phyloP scores from a whole-genome alignment of 192 early-diverging fungal species.

The Rhizoclosmatium globosum region DNA sequence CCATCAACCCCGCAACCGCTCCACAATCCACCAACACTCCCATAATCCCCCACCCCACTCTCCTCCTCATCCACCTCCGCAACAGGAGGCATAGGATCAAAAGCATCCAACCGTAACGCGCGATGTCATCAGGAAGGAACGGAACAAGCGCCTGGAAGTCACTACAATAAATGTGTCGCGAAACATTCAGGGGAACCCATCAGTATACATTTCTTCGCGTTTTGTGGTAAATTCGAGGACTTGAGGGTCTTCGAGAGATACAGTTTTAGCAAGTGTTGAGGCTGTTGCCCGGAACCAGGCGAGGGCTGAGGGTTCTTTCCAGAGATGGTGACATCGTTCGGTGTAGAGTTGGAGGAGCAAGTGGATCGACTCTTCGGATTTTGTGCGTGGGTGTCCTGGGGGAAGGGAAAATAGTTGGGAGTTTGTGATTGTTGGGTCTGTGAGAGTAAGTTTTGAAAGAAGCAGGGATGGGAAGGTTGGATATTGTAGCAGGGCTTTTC shows the following conservation, averaged over 20 bases:
- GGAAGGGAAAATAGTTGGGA: slow-evolving; percentile 63
- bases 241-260: not conserved
- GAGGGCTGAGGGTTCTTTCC: slow-evolving; percentile 83
- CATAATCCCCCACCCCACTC: slow-evolving; percentile 27
- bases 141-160: slow-evolving; percentile 60
- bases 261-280: not conserved
- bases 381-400: slow-evolving; percentile 37
- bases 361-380: slow-evolving; percentile 30
- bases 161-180: slow-evolving; percentile 56
- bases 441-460: slow-evolving; percentile 69
- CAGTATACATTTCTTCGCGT: slow-evolving; percentile 27
- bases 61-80: slow-evolving; percentile 31
- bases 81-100: slow-evolving; percentile 75
- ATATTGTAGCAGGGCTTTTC: slow-evolving; percentile 76
- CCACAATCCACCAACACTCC: slow-evolving; percentile 26
- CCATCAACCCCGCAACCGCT: slow-evolving; percentile 21
- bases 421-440: slow-evolving; percentile 62
- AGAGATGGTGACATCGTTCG: slow-evolving; percentile 76
- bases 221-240: not conserved
- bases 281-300: slow-evolving; percentile 50
- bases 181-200: slow-evolving; percentile 49
- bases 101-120: slow-evolving; percentile 57
- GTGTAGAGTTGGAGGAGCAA: slow-evolving; percentile 74
- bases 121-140: slow-evolving; percentile 61
- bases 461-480: slow-evolving; percentile 72